Percentiles rank a stretch among this genome's conserved stretches.
phyloP scores from a whole-genome alignment of 1,284 basidiomycete species.

The Leccinum pallidistipes region DNA sequence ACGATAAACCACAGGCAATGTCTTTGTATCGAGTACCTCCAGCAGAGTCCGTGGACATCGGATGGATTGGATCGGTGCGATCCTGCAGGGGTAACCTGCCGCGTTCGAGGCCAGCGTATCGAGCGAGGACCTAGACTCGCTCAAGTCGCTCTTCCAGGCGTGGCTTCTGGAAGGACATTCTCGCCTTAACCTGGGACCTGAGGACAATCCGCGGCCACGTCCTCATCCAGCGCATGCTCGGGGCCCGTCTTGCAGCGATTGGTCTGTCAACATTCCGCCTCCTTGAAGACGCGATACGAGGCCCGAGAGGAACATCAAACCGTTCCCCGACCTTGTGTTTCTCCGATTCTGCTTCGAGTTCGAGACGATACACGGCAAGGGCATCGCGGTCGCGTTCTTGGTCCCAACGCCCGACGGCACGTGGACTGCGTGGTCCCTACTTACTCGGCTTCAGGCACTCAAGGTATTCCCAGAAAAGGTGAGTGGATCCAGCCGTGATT shows the following conservation, averaged over 20 bases:
- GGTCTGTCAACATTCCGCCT: conserved; percentile 17
- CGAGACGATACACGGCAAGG: conserved; percentile 26
- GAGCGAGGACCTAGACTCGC: conserved; percentile 17
- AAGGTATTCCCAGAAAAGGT: conserved; percentile 42
- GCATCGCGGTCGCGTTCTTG: conserved; percentile 20
- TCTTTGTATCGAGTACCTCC: too few relatives aligned
- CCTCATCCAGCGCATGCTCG: conserved; percentile 21
- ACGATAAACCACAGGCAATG: too few relatives aligned
- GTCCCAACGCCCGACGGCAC: not conserved
- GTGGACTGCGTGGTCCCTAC: not conserved
- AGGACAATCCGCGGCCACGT: conserved; percentile 24
- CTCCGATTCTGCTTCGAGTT: conserved; percentile 27
- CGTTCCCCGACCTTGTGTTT: conserved; percentile 9
- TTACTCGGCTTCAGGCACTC: conserved; percentile 43
- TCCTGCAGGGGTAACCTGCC: too few relatives aligned
- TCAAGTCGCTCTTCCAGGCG: conserved; percentile 21
- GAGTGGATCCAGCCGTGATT: not conserved
- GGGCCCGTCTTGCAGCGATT: conserved; percentile 16
- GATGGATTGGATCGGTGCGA: too few relatives aligned
- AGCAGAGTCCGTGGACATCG: too few relatives aligned
- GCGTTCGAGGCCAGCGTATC: conserved; percentile 27
- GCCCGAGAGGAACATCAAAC: conserved; percentile 22
- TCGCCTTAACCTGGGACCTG: conserved; percentile 33
- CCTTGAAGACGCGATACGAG: conserved; percentile 13
- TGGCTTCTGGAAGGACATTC: conserved; percentile 32